These are phyloP conservation scores for Climacium dendroides DNA, from an alignment of 225 moss, liverwort and hornwort genomes.

Conservation along the genomic window DNA sequence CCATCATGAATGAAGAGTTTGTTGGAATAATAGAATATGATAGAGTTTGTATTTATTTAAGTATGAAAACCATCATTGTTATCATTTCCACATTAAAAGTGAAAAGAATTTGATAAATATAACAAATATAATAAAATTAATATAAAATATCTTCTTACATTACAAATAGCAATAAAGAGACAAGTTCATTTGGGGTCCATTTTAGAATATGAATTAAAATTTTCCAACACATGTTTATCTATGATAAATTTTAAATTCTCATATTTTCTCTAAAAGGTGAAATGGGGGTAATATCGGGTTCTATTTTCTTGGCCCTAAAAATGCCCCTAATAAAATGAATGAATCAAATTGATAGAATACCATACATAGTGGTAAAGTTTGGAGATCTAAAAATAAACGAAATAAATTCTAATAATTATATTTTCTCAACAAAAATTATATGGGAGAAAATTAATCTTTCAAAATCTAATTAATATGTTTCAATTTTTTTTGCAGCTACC, in stretches of 20 bases:
- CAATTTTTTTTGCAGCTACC: too few species aligned
- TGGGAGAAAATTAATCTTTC: background rate
- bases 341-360: background rate
- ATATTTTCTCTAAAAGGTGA: background rate
- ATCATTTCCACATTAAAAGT: background rate
- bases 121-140: background rate
- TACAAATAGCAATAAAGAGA: background rate
- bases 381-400: background rate
- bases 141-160: background rate
- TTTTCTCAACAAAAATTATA: background rate
- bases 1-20: background rate
- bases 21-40: background rate
- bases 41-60: background rate
- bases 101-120: background rate
- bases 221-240: background rate
- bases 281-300: background rate
- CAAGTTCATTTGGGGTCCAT: fast-evolving
- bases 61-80: background rate
- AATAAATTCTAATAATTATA: background rate
- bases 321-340: background rate
- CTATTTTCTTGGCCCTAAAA: fast-evolving
- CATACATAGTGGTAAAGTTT: fast-evolving
- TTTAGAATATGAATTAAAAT: background rate
- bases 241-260: background rate
- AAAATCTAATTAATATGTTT: background rate